These are phyloP conservation scores for Rehmannia glutinosa DNA, from an alignment of 257 asterid genomes.

Conservation along the genomic window DNA sequence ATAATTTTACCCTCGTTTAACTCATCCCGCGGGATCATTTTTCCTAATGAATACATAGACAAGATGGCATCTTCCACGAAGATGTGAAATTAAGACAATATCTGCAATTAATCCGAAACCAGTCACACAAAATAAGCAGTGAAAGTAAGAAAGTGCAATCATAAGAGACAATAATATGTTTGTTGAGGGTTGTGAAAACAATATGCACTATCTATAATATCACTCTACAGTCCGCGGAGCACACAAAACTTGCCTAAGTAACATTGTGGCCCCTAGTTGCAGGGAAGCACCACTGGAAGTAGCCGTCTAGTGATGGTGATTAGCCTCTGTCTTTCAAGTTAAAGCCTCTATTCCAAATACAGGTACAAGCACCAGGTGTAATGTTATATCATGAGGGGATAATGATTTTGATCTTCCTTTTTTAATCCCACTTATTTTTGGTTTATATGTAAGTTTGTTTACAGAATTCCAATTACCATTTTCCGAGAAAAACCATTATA, in stretches of 20 bases:
- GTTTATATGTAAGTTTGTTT: background rate
- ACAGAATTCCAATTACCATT: background rate
- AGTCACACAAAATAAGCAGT: background rate
- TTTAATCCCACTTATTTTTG: background rate
- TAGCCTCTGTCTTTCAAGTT: background rate
- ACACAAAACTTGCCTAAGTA: background rate
- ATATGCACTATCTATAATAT: too few relatives aligned
- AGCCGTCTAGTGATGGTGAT: background rate
- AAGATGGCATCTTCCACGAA: background rate
- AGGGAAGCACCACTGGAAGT: background rate
- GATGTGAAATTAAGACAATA: background rate
- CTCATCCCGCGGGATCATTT: background rate
- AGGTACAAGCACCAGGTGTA: constrained; percentile 8
- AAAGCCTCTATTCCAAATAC: background rate
- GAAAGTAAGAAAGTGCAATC: too few relatives aligned
- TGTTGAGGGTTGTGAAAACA: background rate
- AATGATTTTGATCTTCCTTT: background rate
- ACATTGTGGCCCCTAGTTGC: background rate
- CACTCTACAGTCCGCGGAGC: constrained; percentile 3
- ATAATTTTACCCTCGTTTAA: background rate
- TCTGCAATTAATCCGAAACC: background rate
- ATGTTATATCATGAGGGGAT: background rate
- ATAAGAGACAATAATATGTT: constrained; percentile 8
- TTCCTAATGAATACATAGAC: background rate
- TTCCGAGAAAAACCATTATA: background rate